Evolutionary conservation across 371 early-diverging fungal genomes (phyloP), one percentile per base, ranked within the genome.

Genomic region (Mortierella sp.): DNA sequence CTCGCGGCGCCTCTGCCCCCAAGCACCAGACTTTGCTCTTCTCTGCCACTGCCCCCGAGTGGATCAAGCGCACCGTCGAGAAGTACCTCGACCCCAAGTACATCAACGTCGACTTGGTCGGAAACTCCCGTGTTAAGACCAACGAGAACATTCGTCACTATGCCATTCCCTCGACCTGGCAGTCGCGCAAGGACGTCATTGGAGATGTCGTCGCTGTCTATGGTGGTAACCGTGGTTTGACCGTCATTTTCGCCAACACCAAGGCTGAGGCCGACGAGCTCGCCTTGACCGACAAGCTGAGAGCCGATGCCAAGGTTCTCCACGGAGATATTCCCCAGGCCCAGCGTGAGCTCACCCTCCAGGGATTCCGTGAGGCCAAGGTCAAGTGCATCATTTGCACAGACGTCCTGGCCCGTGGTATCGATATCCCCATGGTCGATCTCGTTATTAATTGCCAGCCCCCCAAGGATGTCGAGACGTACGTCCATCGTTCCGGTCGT

Each of bases 371-470:
- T 82, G 94, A 95, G 82, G 96, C 96, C 78, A 94, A 94, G 74
- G 93, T 95, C 88, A 93, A 90, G 71, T 95, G 97, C 83, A 94
- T 98, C 82, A 92, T 97, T 44, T 95, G 96, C 88, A 98, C 98
- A 11, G 98, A 98, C 88, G 98, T 99, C 10, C 93, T 96, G 54
- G 98, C 98, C 31, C 95, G 99, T 90, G 99, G 99, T 84, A 92
- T 99, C 69, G 99, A 99, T 92, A 99, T 99, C 83, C 97, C 98
- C 67, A 94, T 97, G 89, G 98, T 99, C 53, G 99, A 98, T 90
- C 89, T 98, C 48, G 98, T 99, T 61, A 96, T 99, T 91, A 98
- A 99, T 91, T 96, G 95, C 82, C 98, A 99, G 86, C 96, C 98
- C 53, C 99, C 99, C 74, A 91, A 93, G 82, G 97, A 98, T 89